Base-by-base conservation (phyloP, 1,284 basidiomycete genomes). In the Xerocomus amazonicus region DNA sequence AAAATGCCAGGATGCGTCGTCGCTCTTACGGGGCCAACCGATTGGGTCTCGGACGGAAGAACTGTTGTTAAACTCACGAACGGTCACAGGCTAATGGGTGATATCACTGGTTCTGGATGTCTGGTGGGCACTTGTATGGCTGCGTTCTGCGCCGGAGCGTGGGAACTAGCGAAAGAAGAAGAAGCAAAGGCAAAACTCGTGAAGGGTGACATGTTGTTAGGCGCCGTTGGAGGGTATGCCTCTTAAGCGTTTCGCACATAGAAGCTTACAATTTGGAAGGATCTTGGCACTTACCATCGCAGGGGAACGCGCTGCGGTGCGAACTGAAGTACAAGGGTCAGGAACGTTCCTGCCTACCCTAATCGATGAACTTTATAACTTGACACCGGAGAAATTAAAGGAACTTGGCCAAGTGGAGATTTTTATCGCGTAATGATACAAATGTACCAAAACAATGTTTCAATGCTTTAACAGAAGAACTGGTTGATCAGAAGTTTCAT, bases 41-140 rank as follows among this genome's bases (percentile, higher is more conserved):
- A 98, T 68, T 97, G 90, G 68, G 73, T 98, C 41, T 92, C 91
- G 0, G 90, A 97, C 63, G 95, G 95, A 2, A 60, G 71, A 5
- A 74, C 70, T 4, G 84, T 90, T 3, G 74, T 92, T 27, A 75
- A 78, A 23, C 71, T 91, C 6, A 72, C 74, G 1, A 97, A 97
- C 60, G 95, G 96, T 0, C 78, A 91, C 58, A 70, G 77, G 10
- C 71, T 90, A 12, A 79, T 97, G 6, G 86, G 84, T 0, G 73
- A 80, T 32, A 92, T 97, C 55, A 97, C 95, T 0, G 95, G 93
- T 0, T 89, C 87, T 19, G 94, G 95, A 2, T 98, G 95, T 64
- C 84, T 96, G 65, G 80, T 89, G 4, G 94, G 92, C 28, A 87
- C 87, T 40, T 75, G 76, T 27, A 77, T 92, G 44, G 84, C 87